Evolutionary conservation across 352 stramenopile genomes (phyloP), one percentile per base, ranked within the genome.

Genomic region (Phytophthora ramorum): DNA sequence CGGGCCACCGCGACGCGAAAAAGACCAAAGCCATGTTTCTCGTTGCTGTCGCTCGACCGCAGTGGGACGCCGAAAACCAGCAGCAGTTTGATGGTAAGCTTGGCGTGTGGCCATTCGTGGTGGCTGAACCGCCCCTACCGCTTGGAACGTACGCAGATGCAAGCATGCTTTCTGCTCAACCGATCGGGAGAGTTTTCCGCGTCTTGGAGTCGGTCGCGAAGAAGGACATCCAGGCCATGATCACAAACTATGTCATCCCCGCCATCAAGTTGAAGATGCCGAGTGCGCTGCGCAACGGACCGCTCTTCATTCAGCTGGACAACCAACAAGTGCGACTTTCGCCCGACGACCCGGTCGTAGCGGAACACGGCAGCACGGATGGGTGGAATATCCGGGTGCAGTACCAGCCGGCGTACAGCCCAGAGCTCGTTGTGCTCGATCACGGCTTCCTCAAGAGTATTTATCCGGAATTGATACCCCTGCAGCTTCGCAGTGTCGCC

Each of bases 11-110:
- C 45, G 65, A 78, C 24, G 45, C 45, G n/a, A 76, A 74, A 55
- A 82, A 76, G 45, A 64, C 49, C 10, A 75, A 74, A 41, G 71
- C 70, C 20, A 81, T 81, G 74, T 79, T 83, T 35, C 63, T 85
- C 1, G 48, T 71, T 38, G 76, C 71, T 40, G 65, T 85, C 14
- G 71, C 73, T 49, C 60, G 73, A 53, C 76, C 73, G 17, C 73
- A 79, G 51, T 85, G 69, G 66, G 75, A 82, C 50, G 7, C 46
- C 10, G 61, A 60, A 13, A 66, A 64, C 7, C 61, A 68, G 45
- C 50, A 61, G 52, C 64, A 66, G 3, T 85, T 81, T 48, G 68
- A 85, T 28, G 76, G 76, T 8, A 83, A 85, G 38, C 49, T 85
- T 46, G 76, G 76, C 20, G 51, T 69, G 16, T 83, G 73, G 71